Conservation (phyloP, 2,329 filamentous ascomycete species). For the Colletotrichum magnum region DNA sequence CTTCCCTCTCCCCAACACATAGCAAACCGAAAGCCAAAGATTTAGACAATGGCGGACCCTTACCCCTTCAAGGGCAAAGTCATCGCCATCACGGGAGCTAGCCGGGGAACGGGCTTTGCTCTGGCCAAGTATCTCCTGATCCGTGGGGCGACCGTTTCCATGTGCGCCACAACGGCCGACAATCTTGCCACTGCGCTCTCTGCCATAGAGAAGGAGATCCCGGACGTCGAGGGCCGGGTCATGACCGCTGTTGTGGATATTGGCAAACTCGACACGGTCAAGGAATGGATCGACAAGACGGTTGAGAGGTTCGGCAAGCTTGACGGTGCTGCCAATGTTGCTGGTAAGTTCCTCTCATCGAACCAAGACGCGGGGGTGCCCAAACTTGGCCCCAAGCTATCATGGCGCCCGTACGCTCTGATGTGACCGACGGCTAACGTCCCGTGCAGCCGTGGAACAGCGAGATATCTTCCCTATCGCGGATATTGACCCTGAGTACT, state of each 20-base stretch:
- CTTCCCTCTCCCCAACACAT: background rate
- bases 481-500: constrained; percentile 44
- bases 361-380: too few relatives aligned
- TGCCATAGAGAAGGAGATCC: constrained; percentile 45
- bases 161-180: constrained; percentile 47
- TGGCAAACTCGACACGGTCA: constrained; percentile 49
- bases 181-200: constrained; percentile 46
- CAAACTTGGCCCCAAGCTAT: too few relatives aligned
- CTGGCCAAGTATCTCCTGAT: constrained; percentile 42
- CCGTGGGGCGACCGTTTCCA: constrained; percentile 50
- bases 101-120: constrained; percentile 40
- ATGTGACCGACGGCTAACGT: constrained; percentile 29
- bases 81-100: constrained; percentile 42
- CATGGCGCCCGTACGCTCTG: too few relatives aligned
- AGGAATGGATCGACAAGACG: constrained; percentile 50
- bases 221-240: constrained; percentile 43
- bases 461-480: constrained; percentile 43
- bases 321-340: constrained; percentile 54
- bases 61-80: constrained; percentile 43
- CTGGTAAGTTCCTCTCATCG: constrained; percentile 45
- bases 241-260: constrained; percentile 49
- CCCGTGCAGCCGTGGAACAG: constrained; percentile 43
- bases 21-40: background rate
- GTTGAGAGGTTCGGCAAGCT: constrained; percentile 51
- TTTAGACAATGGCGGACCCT: constrained; percentile 41